These are phyloP conservation scores for Volvox reticuliferus DNA, from an alignment of 139 green algal species.

Conservation along the genomic window DNA sequence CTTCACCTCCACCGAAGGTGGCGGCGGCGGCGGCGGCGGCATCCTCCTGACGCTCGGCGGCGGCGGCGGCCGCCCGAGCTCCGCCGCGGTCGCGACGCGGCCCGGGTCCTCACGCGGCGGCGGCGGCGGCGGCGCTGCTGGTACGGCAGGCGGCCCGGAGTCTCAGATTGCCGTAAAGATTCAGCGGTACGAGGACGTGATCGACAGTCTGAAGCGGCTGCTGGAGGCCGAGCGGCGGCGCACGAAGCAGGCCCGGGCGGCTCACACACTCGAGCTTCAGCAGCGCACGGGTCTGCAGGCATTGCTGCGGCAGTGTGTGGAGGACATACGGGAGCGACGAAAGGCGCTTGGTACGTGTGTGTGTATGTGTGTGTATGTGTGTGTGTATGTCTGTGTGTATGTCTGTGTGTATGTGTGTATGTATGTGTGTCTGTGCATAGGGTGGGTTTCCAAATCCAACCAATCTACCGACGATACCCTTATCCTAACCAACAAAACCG, in stretches of 20 bases:
- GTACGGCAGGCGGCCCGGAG: background rate
- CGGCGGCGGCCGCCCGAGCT: background rate
- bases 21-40: background rate
- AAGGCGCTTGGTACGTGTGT: conserved; percentile 12
- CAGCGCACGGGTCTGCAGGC: conserved; percentile 55
- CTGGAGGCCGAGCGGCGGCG: conserved; percentile 52
- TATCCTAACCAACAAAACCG: too few species aligned
- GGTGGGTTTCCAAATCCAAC: background rate
- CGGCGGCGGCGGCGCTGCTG: background rate
- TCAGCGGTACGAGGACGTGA: conserved; percentile 59
- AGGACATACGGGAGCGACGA: conserved; percentile 52
- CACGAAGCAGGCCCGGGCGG: conserved; percentile 54
- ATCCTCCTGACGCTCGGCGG: background rate
- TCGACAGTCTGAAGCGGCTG: conserved; percentile 56
- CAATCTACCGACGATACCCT: too few species aligned
- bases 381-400: too few species aligned
- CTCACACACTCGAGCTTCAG: conserved; percentile 52
- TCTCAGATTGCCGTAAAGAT: conserved; percentile 21
- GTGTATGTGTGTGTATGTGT: too few species aligned
- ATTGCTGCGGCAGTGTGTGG: conserved; percentile 55
- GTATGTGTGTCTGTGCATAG: too few species aligned
- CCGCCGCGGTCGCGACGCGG: background rate
- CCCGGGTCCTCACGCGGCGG: background rate
- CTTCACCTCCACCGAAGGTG: background rate
- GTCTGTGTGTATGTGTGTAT: too few species aligned